Base-by-base conservation (phyloP, 2,329 filamentous ascomycete species). In the Fusarium siculi region DNA sequence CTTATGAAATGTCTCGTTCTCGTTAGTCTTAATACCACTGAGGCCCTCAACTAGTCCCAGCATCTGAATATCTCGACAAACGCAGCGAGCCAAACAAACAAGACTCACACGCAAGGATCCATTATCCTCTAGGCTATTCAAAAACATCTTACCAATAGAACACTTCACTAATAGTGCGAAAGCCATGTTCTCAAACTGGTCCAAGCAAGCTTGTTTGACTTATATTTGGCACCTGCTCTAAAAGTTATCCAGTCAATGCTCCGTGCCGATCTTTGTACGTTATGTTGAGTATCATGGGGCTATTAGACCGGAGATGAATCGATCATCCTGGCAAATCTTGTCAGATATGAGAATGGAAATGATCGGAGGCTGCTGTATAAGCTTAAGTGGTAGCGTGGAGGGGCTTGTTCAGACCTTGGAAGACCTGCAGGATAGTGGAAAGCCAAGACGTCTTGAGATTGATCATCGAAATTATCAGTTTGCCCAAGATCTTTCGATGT, bases 281-380 rank as follows among this genome's bases (percentile, higher is more conserved):
- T 49, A n/a, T 18, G 50, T 66, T 36, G 37, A 62, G 46, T 53
- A 65, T 2, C 58, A 59, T 11, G 61, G 66, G 1, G 44, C 50
- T 11, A 21, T 61, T 4, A 40, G 23, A 44, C 62, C 4, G 62
- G 44, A 18, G 52, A 73, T 47, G 56, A 71, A 4, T 62, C 43
- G 21, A 64, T 39, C 21, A 47, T 67, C 34, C 23, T 62, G 23
- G 63, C 49, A 4, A 66, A 18, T 36, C 2, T 18, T 36, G 40
- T 49, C 19, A 28, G 57, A 28, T 61, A 63, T 37, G 39, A 30
- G 25, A 72, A 73, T 18, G 68, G 60, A 11, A 72, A 69, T 46
- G 71, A 72, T 34, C 71, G 65, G 70, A 53, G 39, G 16, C 50
- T 66, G n/a, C 43, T 36, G 15, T 68, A 46, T 25, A 72, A 68